A percentile compares a stretch with the other conserved stretches of the same genome.
phyloP scores from a whole-genome alignment of 495 filamentous ascomycete species.

The Friedmanniomyces endolithicus region DNA sequence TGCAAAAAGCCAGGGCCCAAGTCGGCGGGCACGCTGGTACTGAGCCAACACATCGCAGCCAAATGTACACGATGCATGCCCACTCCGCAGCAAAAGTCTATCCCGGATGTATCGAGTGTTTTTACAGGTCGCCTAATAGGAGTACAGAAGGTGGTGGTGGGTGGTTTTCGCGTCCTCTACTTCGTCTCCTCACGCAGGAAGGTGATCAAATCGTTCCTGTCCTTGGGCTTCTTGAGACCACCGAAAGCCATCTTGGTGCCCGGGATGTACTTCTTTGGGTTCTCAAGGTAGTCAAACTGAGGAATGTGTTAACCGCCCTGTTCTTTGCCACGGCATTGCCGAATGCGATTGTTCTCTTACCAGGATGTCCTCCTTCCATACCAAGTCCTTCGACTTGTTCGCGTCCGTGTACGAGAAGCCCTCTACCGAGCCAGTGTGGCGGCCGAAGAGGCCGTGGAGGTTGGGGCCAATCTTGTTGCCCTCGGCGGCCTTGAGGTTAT shows the following conservation, averaged over 20 bases:
- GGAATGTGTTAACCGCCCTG: neutral
- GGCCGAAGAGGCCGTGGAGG: constrained; percentile 94
- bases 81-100: neutral
- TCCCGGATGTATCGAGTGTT: constrained; percentile 3
- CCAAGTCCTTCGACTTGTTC: constrained; percentile 92
- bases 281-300: constrained; percentile 79
- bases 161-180: constrained; percentile 14
- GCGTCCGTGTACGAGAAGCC: constrained; percentile 98
- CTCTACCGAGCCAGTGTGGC: constrained; percentile 78
- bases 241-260: constrained; percentile 99
- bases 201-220: constrained; percentile 97
- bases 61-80: neutral
- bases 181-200: constrained; percentile 33
- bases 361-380: constrained; percentile 77
- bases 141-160: constrained; percentile 6
- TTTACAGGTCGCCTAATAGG: constrained; percentile 10
- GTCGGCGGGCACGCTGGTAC: neutral
- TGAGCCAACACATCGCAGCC: neutral
- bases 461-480: constrained; percentile 97
- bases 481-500: constrained; percentile 77
- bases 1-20: neutral
- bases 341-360: constrained; percentile 38
- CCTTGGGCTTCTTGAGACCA: constrained; percentile 99
- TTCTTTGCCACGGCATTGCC: neutral
- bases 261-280: constrained; percentile 93